Conservation (phyloP, 768 basidiomycete species). For the Mycena indigotica region DNA sequence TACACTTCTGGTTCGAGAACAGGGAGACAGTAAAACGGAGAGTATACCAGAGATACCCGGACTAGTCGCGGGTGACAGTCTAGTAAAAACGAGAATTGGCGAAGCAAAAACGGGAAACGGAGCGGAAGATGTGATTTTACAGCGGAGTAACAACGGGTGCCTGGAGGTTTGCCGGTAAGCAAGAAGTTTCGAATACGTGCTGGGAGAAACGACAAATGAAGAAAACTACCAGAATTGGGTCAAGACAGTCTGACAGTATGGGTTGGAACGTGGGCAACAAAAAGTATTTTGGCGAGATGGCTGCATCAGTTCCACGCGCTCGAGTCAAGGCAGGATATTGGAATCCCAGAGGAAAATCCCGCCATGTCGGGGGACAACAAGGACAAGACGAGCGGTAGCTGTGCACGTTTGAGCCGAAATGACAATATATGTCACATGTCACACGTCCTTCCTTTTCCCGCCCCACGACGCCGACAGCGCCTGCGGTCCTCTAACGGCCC, state of each 20-base stretch:
- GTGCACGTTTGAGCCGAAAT: not conserved
- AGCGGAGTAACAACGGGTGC: not conserved
- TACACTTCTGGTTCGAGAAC: conserved; percentile 11
- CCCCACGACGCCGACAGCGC: conserved; percentile 23
- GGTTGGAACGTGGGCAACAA: not conserved
- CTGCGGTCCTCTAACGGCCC: conserved; percentile 4
- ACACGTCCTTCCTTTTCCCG: conserved; percentile 19
- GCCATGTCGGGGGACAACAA: not conserved
- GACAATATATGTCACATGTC: not conserved
- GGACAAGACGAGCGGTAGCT: too few relatives aligned
- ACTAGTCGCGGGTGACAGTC: not conserved
- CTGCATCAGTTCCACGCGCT: not conserved
- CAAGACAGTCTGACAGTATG: not conserved
- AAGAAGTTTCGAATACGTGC: not conserved
- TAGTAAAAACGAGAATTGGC: not conserved
- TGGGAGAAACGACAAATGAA: conserved; percentile 6
- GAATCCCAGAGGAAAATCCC: conserved; percentile 6
- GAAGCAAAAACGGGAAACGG: not conserved
- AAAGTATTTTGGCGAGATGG: not conserved
- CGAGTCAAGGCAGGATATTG: not conserved
- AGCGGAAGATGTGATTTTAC: not conserved
- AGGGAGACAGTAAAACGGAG: not conserved
- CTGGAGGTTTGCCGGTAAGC: not conserved
- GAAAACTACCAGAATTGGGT: conserved; percentile 20
- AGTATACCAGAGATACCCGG: not conserved